Evolutionary conservation across 2,329 filamentous ascomycete genomes (phyloP).

Genomic region (Calonectria montana): DNA sequence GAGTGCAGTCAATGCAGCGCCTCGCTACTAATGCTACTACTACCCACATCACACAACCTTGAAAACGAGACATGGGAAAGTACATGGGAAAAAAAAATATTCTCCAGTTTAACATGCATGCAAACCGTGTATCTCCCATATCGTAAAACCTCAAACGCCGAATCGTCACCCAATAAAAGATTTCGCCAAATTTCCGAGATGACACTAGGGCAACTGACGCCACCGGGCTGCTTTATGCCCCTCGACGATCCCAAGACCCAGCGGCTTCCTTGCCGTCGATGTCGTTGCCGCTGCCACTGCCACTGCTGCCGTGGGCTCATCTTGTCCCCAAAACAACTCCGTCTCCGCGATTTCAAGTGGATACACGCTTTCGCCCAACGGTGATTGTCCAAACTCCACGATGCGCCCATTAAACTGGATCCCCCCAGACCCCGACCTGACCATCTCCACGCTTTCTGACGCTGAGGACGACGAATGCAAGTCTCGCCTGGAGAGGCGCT

Average conservation of each 20-base stretch:
- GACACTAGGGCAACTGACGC: neutral
- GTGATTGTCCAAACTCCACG: constrained; percentile 35
- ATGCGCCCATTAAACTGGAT: constrained; percentile 38
- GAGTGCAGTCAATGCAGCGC: neutral
- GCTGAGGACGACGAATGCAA: neutral
- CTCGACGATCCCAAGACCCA: constrained; percentile 25
- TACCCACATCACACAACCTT: neutral
- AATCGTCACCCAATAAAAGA: neutral
- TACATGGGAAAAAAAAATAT: neutral
- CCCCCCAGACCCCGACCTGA: constrained; percentile 38
- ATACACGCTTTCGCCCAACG: constrained; percentile 21
- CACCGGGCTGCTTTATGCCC: neutral
- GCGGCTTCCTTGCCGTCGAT: constrained; percentile 6
- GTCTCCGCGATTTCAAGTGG: constrained; percentile 30
- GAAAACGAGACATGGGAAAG: neutral
- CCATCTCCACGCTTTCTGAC: constrained; percentile 33
- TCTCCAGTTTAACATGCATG: neutral
- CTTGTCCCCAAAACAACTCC: constrained; percentile 3
- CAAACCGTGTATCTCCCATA: neutral
- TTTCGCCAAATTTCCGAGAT: neutral
- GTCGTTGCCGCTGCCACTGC: neutral
- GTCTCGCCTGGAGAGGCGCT: constrained; percentile 17
- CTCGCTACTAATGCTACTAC: constrained; percentile 1
- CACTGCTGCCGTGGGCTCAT: constrained; percentile 1
- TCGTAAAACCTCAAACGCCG: neutral